Base-by-base conservation (phyloP, 2,329 filamentous ascomycete genomes). In the Ophiosphaerella herpotricha region DNA sequence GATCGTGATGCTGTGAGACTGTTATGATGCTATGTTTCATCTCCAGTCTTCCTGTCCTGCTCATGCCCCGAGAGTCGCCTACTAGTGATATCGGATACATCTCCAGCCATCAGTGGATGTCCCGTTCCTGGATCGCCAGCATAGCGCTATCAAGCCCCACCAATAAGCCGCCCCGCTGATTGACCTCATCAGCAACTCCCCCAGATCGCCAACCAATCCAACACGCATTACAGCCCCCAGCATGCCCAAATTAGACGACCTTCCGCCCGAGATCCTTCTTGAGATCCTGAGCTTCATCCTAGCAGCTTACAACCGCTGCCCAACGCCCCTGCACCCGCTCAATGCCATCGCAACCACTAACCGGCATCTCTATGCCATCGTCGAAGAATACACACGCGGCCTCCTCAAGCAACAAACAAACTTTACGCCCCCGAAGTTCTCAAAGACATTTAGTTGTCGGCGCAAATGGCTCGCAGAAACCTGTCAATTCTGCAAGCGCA, bases 211-310 rank as follows among this genome's bases (percentile, higher is more conserved):
- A 33, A 24, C 29, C 39, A 42, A 29, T 23, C 8, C 24, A 21
- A 4, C n/a, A 13, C 12, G 36, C 36, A 12, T 12, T 8, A n/a
- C 14, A 12, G 16, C 7, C 34, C 31, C 11, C 42, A 53, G 7
- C 11, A 64, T 61, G 60, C 9, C 50, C 1, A 29, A 48, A 1
- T 57, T 72, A 24, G 55, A 63, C 6, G 49, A 52, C 1, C 52
- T 72, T 2, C 67, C 68, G 0, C 55, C 60, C 0, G 68, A 71
- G 37, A 54, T 71, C 7, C 56, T 70, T 18, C 67, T 66, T 42
- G 50, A 54, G 16, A 57, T 72, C 37, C 56, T 72, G 39, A 60
- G 58, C 34, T 68, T 52, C 44, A 36, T 52, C 24, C 49, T 48
- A 0, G 53, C 59, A 3, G 46, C 59, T 1, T 18, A 42, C 1